Percentiles rank a stretch among this genome's conserved stretches.
Evolutionary conservation across 768 basidiomycete species (phyloP).

Genomic region (Hygrophoropsis aurantiaca): DNA sequence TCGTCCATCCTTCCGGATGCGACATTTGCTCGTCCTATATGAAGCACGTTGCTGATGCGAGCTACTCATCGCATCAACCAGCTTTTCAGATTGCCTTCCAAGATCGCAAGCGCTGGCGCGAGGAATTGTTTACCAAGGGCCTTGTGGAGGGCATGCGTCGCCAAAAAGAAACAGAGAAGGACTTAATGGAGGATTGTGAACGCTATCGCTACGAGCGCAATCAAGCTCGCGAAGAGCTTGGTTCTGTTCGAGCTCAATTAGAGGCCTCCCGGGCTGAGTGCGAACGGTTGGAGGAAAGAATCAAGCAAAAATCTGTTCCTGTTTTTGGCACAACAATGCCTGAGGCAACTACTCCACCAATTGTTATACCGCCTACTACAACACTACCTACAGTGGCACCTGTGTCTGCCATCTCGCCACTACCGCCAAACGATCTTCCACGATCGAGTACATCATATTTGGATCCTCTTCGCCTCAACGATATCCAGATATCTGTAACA

Average conservation of each 20-base stretch:
- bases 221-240: conserved; percentile 32
- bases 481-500: conserved; percentile 3
- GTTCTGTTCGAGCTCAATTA: conserved; percentile 32
- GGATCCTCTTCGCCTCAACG: conserved; percentile 7
- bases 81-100: conserved; percentile 41
- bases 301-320: conserved; percentile 9
- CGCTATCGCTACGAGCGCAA: conserved; percentile 34
- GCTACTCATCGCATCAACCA: conserved; percentile 34
- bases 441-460: background rate
- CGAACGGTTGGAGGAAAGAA: conserved; percentile 28
- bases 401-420: background rate
- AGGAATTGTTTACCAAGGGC: conserved; percentile 39
- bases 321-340: conserved; percentile 7
- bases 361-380: too few relatives aligned
- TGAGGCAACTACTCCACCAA: conserved; percentile 6
- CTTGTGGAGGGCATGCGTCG: conserved; percentile 39
- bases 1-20: conserved; percentile 41
- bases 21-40: conserved; percentile 37
- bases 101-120: conserved; percentile 38
- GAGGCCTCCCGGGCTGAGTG: conserved; percentile 32
- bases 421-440: conserved; percentile 5
- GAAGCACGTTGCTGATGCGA: conserved; percentile 40
- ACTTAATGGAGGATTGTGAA: conserved; percentile 33
- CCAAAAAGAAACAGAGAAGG: conserved; percentile 38
- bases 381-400: too few relatives aligned